These are phyloP conservation scores for Escallonia herrerae DNA, from an alignment of 129 eudicot species.

Conservation along the genomic window DNA sequence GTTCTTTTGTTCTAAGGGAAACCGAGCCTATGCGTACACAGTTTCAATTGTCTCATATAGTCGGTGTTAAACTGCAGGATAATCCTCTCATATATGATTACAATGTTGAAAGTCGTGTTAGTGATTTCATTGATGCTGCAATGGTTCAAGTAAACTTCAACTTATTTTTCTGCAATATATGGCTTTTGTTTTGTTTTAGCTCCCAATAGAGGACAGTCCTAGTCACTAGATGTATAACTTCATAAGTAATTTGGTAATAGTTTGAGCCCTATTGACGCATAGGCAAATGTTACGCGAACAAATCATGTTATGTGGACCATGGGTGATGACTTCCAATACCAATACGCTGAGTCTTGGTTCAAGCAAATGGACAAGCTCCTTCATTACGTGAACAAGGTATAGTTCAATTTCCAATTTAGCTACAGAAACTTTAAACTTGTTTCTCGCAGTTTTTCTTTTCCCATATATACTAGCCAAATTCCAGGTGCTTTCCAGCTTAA, in stretches of 20 bases:
- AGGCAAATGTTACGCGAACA: constrained; percentile 83
- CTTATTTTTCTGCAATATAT: not conserved
- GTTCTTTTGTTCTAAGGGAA: constrained; percentile 19
- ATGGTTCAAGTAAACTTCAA: constrained; percentile 45
- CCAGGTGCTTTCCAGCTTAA: too few relatives aligned
- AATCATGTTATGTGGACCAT: constrained; percentile 98
- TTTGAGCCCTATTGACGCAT: constrained; percentile 4
- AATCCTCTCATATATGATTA: constrained; percentile 63
- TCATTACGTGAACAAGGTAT: constrained; percentile 80
- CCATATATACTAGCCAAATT: not conserved
- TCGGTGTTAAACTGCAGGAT: constrained; percentile 45
- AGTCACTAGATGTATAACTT: not conserved
- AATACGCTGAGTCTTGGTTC: constrained; percentile 96
- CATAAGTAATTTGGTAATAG: not conserved
- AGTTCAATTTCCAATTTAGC: constrained; percentile 1
- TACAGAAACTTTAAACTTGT: constrained; percentile 2
- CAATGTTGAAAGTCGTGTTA: constrained; percentile 64
- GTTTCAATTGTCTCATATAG: constrained; percentile 1
- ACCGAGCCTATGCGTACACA: not conserved
- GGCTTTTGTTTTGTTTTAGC: not conserved
- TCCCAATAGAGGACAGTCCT: not conserved
- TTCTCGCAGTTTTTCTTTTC: not conserved
- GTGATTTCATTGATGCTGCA: constrained; percentile 79
- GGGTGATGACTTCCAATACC: constrained; percentile 95
- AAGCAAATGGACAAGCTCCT: constrained; percentile 92